These are phyloP conservation scores for Aspergillus ustus DNA, from an alignment of 2,329 filamentous ascomycete species.

Conservation along the genomic window DNA sequence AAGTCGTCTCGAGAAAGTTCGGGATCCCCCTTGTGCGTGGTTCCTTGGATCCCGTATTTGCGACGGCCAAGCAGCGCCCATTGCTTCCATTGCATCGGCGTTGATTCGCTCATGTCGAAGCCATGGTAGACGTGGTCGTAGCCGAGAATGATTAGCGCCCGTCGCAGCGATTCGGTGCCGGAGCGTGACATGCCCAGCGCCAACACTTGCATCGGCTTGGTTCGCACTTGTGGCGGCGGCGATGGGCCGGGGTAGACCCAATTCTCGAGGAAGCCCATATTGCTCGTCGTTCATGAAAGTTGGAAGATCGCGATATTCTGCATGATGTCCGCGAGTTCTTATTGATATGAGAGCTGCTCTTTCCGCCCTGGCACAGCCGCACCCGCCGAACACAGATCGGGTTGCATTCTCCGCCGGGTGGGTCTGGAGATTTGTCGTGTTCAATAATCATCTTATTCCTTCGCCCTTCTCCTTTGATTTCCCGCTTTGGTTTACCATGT, in stretches of 20 bases:
- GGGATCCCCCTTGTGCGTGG: not conserved
- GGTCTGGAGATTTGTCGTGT: too few relatives aligned
- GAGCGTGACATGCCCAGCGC: constrained; percentile 32
- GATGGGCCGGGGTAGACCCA: not conserved
- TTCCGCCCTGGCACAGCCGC: not conserved
- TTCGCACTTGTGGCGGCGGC: not conserved
- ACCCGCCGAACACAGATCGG: not conserved
- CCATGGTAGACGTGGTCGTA: constrained; percentile 32
- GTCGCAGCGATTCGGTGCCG: constrained; percentile 30
- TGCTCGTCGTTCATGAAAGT: not conserved
- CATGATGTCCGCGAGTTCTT: not conserved
- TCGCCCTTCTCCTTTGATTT: too few relatives aligned
- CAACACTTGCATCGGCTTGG: constrained; percentile 28
- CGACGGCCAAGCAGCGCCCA: constrained; percentile 10
- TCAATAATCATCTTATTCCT: too few relatives aligned
- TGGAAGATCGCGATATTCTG: not conserved
- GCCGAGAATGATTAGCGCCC: constrained; percentile 32
- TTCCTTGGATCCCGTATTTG: constrained; percentile 7
- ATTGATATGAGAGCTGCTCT: not conserved
- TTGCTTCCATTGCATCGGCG: constrained; percentile 11
- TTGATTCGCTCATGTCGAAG: constrained; percentile 19
- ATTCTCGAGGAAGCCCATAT: constrained; percentile 1
- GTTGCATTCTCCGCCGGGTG: not conserved
- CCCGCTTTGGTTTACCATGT: too few relatives aligned
- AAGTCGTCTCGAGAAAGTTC: constrained; percentile 10